These are phyloP conservation scores for Leccinum cinnamomeum DNA, from an alignment of 1,284 basidiomycete species.

Conservation along the genomic window DNA sequence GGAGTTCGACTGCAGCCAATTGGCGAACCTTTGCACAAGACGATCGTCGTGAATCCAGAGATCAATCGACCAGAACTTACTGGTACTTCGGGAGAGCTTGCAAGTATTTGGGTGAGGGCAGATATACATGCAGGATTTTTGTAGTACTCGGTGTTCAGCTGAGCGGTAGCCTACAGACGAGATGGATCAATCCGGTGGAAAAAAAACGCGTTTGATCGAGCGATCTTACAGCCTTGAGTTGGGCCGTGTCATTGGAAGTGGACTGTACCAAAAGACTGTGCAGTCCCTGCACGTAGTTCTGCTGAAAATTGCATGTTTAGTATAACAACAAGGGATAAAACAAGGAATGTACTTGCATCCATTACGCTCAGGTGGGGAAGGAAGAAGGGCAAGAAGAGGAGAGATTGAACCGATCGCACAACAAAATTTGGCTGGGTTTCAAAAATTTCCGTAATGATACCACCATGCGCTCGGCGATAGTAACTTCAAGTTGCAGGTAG, in stretches of 20 bases:
- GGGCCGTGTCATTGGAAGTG: conserved; percentile 82
- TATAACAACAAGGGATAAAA: not conserved
- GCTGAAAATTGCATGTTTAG: conserved; percentile 39
- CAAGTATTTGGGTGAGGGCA: conserved; percentile 87
- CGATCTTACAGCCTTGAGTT: conserved; percentile 80
- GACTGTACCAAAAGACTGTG: conserved; percentile 85
- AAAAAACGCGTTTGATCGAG: conserved; percentile 27
- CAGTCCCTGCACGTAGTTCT: conserved; percentile 71
- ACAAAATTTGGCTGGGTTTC: conserved; percentile 38
- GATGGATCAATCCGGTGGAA: conserved; percentile 7
- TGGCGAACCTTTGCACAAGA: conserved; percentile 76
- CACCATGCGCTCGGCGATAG: not conserved
- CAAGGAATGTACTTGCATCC: conserved; percentile 29
- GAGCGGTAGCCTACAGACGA: conserved; percentile 76
- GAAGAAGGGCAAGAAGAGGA: conserved; percentile 16
- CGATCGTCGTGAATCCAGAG: conserved; percentile 7
- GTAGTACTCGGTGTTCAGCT: conserved; percentile 90
- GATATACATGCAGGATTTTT: conserved; percentile 90
- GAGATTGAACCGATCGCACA: conserved; percentile 24
- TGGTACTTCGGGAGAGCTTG: conserved; percentile 75
- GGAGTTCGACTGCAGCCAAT: conserved; percentile 96
- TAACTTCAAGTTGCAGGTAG: too few species aligned
- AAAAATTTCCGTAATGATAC: conserved; percentile 27
- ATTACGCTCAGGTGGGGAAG: conserved; percentile 17
- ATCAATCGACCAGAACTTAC: conserved; percentile 43